Conservation (phyloP, 1,284 basidiomycete genomes). For the Apiotrichum veenhuisii region DNA sequence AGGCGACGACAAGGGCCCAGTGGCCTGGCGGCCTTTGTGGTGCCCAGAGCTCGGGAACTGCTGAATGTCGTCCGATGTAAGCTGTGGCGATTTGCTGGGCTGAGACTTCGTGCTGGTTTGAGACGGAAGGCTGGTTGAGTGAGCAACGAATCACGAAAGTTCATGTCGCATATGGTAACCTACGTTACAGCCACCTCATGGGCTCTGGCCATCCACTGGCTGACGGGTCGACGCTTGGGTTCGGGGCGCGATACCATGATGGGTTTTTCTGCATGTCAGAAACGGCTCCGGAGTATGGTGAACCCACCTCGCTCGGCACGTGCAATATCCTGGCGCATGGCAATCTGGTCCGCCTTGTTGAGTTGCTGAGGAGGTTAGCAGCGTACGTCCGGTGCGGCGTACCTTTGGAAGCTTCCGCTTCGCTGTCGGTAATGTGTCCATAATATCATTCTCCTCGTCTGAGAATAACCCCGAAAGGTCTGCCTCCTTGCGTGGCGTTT, state of each 20-base stretch:
- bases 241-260: constrained; percentile 20
- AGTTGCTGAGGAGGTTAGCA: too few species aligned
- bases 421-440: not conserved
- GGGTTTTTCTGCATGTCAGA: constrained; percentile 20
- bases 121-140: not conserved
- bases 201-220: constrained; percentile 23
- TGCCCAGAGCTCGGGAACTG: constrained; percentile 29
- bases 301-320: constrained; percentile 28
- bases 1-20: constrained; percentile 9
- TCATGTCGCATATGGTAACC: too few species aligned
- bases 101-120: not conserved
- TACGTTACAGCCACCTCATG: constrained; percentile 6
- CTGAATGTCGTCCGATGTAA: constrained; percentile 30
- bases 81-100: not conserved
- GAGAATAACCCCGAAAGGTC: constrained; percentile 1
- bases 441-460: constrained; percentile 22
- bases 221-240: constrained; percentile 22
- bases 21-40: not conserved
- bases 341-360: constrained; percentile 29
- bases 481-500: not conserved
- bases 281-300: not conserved
- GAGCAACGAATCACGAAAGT: too few species aligned
- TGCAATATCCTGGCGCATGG: constrained; percentile 31
- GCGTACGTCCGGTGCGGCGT: too few species aligned
- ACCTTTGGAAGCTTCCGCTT: too few species aligned